Evolutionary conservation across 2,329 filamentous ascomycete species (phyloP).

Genomic region (Paecilomyces niveus): DNA sequence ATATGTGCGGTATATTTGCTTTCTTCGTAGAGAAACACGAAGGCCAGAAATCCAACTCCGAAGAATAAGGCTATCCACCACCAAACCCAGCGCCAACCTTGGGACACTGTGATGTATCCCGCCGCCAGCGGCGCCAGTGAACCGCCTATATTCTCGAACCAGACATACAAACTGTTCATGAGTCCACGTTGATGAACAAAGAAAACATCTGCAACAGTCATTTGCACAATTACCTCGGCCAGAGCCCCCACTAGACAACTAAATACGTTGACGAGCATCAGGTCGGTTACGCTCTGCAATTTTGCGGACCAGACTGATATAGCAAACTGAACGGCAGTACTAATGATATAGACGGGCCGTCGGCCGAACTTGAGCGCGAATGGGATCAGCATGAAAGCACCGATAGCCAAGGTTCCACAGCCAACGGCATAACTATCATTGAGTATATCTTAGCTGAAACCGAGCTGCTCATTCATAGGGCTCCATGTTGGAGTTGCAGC

Average conservation of each 20-base stretch:
- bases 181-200: slow-evolving; percentile 43
- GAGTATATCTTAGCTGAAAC: slow-evolving; percentile 33
- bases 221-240: slow-evolving; percentile 39
- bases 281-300: slow-evolving; percentile 35
- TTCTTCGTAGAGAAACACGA: slow-evolving; percentile 42
- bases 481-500: slow-evolving; percentile 39
- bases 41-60: slow-evolving; percentile 28
- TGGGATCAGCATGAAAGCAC: slow-evolving; percentile 38
- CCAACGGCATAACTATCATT: slow-evolving; percentile 42
- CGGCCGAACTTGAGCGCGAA: slow-evolving; percentile 42
- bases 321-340: slow-evolving; percentile 30
- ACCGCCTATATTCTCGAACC: slow-evolving; percentile 20
- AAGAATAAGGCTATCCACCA: slow-evolving; percentile 42
- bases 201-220: slow-evolving; percentile 43
- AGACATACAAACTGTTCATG: slow-evolving; percentile 44
- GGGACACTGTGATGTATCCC: slow-evolving; percentile 26
- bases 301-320: slow-evolving; percentile 39
- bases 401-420: slow-evolving; percentile 36
- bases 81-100: slow-evolving; percentile 47
- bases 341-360: slow-evolving; percentile 41
- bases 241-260: slow-evolving; percentile 39
- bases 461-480: slow-evolving; percentile 35
- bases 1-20: slow-evolving; percentile 18
- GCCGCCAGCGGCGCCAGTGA: slow-evolving; percentile 17
- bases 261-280: slow-evolving; percentile 39